Base-by-base conservation (phyloP, 2,329 filamentous ascomycete species). In the Epichloe gansuensis region DNA sequence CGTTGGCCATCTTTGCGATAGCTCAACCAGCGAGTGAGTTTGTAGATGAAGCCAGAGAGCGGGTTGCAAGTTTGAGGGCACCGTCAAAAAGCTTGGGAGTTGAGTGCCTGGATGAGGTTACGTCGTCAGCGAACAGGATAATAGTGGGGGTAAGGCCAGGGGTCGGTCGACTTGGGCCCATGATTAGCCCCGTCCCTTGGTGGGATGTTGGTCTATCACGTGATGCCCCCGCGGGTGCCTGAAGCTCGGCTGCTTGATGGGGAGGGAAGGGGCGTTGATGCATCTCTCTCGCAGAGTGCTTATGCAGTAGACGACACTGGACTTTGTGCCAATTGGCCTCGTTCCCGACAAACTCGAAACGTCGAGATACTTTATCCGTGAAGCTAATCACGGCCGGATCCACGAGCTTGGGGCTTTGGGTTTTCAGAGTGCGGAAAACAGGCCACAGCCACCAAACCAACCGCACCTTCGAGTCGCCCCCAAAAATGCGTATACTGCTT, bases 401-500 rank as follows among this genome's bases (percentile, higher is more conserved):
- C 17, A 17, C 17, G 17, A 17, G 17, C 17, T 17, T 17, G 17
- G 17, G 17, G 17, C 17, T 17, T 17, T 1, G 17, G 17, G 17
- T 17, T 17, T 17, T 17, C 17, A 17, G 17, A 17, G 17, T 31
- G 28, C 28, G 28, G 1, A 11, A 31, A 31, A 31, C 4, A 11
- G 8, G 8, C 28, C 28, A 31, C 8, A 31, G 28, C 8, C 28
- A 11, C 28, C 28, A 31, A 31, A 3, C 28, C 28, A 31, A 4
- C 28, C 8, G 1, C 28, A 17, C 17, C 17, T 17, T 25, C n/a
- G 17, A 5, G 15, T 13, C 17, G 11, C 11, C 3, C 21, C 17
- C 17, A 17, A 48, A 21, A 34, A 55, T 54, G 56, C 56, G 50
- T 50, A 81, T 91, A 56, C 75, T 91, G 42, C 72, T 91, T 55